These are phyloP conservation scores for Fistulinella cinereoalba DNA, from an alignment of 1,284 basidiomycete genomes.

Conservation along the genomic window DNA sequence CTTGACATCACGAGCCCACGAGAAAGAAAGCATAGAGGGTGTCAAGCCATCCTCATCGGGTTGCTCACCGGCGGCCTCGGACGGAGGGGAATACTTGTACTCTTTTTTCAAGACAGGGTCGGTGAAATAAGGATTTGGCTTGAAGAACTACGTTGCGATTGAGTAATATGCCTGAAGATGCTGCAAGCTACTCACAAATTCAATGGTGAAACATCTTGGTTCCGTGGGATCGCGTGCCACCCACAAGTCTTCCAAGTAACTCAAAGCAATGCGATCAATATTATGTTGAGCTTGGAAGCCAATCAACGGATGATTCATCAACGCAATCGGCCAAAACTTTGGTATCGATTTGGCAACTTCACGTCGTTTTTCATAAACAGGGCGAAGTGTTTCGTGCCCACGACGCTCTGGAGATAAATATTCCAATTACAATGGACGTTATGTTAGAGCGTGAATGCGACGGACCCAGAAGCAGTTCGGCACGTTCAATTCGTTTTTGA, in stretches of 20 bases:
- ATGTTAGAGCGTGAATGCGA: constrained; percentile 13
- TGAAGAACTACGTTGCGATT: constrained; percentile 58
- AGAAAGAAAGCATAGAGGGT: constrained; percentile 70
- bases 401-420: constrained; percentile 56
- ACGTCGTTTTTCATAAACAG: constrained; percentile 68
- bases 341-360: constrained; percentile 59
- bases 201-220: constrained; percentile 69
- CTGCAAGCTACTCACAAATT: constrained; percentile 62
- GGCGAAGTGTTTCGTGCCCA: constrained; percentile 52
- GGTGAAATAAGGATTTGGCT: constrained; percentile 77
- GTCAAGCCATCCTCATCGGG: constrained; percentile 72
- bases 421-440: constrained; percentile 7
- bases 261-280: constrained; percentile 69
- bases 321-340: constrained; percentile 77
- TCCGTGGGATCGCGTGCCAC: constrained; percentile 63
- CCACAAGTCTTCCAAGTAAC: constrained; percentile 80
- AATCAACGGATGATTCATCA: constrained; percentile 66
- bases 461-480: constrained; percentile 70
- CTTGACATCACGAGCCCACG: constrained; percentile 70
- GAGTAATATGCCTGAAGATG: constrained; percentile 1
- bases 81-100: constrained; percentile 65
- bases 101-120: constrained; percentile 75
- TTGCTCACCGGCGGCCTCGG: constrained; percentile 50
- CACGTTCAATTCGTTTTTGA: constrained; percentile 63
- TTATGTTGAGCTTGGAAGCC: constrained; percentile 63